phyloP scores from a whole-genome alignment of 306 rosid genomes.

The Coriaria nepalensis region DNA sequence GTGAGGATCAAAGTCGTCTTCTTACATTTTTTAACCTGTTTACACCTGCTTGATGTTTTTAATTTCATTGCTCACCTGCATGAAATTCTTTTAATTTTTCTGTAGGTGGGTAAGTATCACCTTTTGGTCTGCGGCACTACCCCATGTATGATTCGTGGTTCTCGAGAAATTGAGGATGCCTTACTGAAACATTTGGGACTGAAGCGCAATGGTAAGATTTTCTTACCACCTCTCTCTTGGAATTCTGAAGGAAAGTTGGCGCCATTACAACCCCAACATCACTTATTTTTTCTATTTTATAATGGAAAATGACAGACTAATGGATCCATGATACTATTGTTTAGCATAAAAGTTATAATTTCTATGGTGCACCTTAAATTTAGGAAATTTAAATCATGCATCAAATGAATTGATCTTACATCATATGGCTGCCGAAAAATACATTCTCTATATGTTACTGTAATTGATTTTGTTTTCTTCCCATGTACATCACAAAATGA shows the following conservation, averaged over 20 bases:
- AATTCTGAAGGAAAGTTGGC: not conserved
- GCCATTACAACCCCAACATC: not conserved
- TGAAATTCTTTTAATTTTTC: conserved; percentile 19
- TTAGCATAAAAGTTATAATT: too few species aligned
- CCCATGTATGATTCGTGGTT: conserved; percentile 98
- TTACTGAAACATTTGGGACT: conserved; percentile 87
- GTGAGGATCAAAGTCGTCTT: conserved; percentile 23
- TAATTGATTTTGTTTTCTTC: not conserved
- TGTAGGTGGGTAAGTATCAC: conserved; percentile 89
- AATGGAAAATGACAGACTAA: too few species aligned
- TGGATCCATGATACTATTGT: too few species aligned
- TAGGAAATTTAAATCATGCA: too few species aligned
- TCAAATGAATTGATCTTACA: too few species aligned
- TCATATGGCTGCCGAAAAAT: too few species aligned
- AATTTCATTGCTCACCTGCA: conserved; percentile 4
- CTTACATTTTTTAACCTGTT: conserved; percentile 1
- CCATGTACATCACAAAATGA: conserved; percentile 2
- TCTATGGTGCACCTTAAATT: too few species aligned
- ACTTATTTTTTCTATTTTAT: not conserved
- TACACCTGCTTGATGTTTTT: conserved; percentile 6
- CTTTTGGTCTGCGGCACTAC: conserved; percentile 95
- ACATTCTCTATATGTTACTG: too few species aligned
- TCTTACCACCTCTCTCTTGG: not conserved
- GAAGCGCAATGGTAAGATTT: conserved; percentile 74
- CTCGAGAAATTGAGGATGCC: conserved; percentile 83